These are phyloP conservation scores for Mucor piriformis DNA, from an alignment of 371 early-diverging fungal species.

Conservation along the genomic window DNA sequence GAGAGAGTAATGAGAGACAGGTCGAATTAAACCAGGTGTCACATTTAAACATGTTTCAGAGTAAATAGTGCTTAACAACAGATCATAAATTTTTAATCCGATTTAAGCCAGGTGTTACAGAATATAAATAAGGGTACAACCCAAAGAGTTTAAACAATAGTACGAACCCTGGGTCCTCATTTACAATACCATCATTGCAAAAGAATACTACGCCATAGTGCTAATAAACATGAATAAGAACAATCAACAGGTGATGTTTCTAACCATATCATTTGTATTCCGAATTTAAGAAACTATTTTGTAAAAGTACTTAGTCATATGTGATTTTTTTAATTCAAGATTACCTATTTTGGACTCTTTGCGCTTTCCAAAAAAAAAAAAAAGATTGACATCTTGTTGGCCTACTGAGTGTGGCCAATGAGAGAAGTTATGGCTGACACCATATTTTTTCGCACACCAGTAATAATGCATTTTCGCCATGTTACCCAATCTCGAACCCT, in stretches of 20 bases:
- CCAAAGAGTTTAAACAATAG: background rate
- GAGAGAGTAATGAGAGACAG: too few species aligned
- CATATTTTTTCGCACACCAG: conserved; percentile 3
- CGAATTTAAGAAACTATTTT: too few species aligned
- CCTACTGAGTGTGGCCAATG: conserved; percentile 1
- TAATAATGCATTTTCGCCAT: background rate
- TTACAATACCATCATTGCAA: background rate
- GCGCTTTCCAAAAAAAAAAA: background rate
- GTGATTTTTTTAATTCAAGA: background rate
- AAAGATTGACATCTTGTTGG: conserved; percentile 1
- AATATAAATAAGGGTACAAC: background rate
- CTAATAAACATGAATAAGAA: too few species aligned
- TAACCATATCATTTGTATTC: too few species aligned
- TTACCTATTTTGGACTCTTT: background rate
- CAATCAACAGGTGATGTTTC: too few species aligned
- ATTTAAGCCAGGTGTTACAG: background rate
- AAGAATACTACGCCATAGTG: too few species aligned
- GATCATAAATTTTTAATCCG: too few species aligned
- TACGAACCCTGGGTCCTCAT: background rate
- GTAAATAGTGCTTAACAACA: too few species aligned
- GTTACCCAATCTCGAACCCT: conserved; percentile 6
- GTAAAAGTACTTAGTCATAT: background rate
- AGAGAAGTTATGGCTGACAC: conserved; percentile 8
- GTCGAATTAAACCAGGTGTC: too few species aligned
- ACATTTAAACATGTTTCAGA: too few species aligned